Conservation (phyloP, 768 basidiomycete genomes). For the Boletus subparvulus region DNA sequence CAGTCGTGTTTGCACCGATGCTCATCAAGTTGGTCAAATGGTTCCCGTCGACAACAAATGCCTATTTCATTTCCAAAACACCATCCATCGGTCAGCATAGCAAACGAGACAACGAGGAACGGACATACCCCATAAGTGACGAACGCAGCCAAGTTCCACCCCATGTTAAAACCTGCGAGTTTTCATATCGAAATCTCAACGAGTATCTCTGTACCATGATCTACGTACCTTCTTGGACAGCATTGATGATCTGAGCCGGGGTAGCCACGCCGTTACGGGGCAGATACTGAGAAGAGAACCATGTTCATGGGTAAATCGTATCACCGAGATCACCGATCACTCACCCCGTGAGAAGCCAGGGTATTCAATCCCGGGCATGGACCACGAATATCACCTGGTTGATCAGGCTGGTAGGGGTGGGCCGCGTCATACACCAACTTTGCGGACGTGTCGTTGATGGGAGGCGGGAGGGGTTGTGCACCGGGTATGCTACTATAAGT, state of each 20-base stretch:
- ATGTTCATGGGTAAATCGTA: neutral
- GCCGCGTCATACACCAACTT: slow-evolving; percentile 20
- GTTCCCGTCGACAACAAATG: slow-evolving; percentile 27
- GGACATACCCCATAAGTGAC: slow-evolving; percentile 22
- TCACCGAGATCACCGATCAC: neutral
- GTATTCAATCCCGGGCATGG: slow-evolving; percentile 29
- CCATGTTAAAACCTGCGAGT: slow-evolving; percentile 26
- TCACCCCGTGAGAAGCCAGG: slow-evolving; percentile 26
- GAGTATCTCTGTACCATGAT: neutral
- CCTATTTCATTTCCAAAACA: slow-evolving; percentile 3
- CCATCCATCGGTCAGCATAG: neutral
- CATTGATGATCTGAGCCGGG: slow-evolving; percentile 25
- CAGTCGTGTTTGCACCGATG: slow-evolving; percentile 24
- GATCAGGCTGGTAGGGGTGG: slow-evolving; percentile 15
- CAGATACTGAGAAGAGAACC: slow-evolving; percentile 9
- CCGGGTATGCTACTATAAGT: slow-evolving; percentile 20
- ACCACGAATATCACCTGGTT: slow-evolving; percentile 24
- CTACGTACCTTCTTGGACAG: slow-evolving; percentile 21
- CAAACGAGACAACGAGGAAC: neutral
- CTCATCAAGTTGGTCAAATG: slow-evolving; percentile 28
- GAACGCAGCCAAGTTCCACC: slow-evolving; percentile 18
- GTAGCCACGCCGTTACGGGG: slow-evolving; percentile 18
- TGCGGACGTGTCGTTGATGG: slow-evolving; percentile 27
- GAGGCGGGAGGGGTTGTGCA: slow-evolving; percentile 22
- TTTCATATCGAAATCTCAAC: neutral